These are phyloP conservation scores for Globisporangium heterothallicum DNA, from an alignment of 352 stramenopile species.

Conservation along the genomic window DNA sequence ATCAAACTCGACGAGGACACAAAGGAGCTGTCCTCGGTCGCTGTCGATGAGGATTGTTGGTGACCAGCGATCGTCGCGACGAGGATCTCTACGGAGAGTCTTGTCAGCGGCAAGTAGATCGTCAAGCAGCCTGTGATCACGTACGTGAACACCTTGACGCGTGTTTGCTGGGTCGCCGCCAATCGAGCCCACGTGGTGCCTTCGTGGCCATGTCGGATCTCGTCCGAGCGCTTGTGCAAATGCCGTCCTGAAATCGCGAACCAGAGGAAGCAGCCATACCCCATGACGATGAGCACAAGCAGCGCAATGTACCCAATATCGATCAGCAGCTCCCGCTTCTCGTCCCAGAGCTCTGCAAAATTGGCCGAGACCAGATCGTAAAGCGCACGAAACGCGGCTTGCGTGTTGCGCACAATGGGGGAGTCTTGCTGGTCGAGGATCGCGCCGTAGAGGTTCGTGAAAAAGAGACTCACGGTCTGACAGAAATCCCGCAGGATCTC, in stretches of 20 bases:
- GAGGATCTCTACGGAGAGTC: slow-evolving; percentile 32
- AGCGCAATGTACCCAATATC: slow-evolving; percentile 22
- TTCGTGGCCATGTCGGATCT: slow-evolving; percentile 44
- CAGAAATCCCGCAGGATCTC: slow-evolving; percentile 45
- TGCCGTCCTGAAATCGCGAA: slow-evolving; percentile 28
- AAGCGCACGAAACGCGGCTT: slow-evolving; percentile 13
- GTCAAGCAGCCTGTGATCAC: slow-evolving; percentile 37
- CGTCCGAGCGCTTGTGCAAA: slow-evolving; percentile 31
- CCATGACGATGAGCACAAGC: slow-evolving; percentile 17
- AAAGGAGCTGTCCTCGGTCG: neutral
- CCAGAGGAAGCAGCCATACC: slow-evolving; percentile 36
- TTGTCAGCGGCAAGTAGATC: slow-evolving; percentile 39
- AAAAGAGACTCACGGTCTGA: slow-evolving; percentile 38
- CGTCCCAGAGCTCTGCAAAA: slow-evolving; percentile 16
- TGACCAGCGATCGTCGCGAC: slow-evolving; percentile 5
- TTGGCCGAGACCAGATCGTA: slow-evolving; percentile 33
- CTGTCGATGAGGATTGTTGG: neutral
- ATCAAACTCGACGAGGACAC: slow-evolving; percentile 9
- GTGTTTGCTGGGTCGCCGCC: slow-evolving; percentile 24
- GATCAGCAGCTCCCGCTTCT: slow-evolving; percentile 12
- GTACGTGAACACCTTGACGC: slow-evolving; percentile 30
- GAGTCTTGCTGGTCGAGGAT: slow-evolving; percentile 21
- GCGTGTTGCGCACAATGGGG: slow-evolving; percentile 8
- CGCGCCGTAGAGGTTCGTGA: slow-evolving; percentile 30
- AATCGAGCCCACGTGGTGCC: slow-evolving; percentile 29